Evolutionary conservation across 169 alveolate genomes (phyloP), one percentile per base, ranked within the genome.

Genomic region (Fabrea salina): DNA sequence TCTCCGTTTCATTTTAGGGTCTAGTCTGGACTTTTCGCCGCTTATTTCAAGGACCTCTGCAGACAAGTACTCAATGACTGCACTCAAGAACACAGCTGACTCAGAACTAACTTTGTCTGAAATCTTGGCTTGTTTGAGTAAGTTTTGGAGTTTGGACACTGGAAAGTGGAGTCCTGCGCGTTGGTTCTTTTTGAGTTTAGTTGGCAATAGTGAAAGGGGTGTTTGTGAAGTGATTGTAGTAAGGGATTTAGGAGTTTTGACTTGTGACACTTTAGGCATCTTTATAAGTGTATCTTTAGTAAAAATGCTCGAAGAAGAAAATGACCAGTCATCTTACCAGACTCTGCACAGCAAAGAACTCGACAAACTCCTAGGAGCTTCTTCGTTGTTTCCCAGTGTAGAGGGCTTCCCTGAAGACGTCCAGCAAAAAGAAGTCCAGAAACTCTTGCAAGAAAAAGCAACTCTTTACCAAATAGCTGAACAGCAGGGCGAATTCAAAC

Each of bases 11-110:
- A 83, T 98, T 92, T 96, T 96, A 70, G 96, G 96, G 82, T 98
- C 99, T n/a, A n/a, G n/a, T 91, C 97, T 98, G 74, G 99, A 91
- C 19, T 99, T 99, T 91, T 98, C 98, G 44, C 99, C 99, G 30
- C 99, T 99, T 84, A 98, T 88, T 93, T 98, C 99, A 41, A 98
- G 95, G 51, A 98, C 99, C 87, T 98, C 99, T 44, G 99, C 99
- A 53, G 99, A 97, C 53, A 98, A 92, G 91, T 98, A 98, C 91
- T 98, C 99, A 71, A 98, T 86, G 72, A 98, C 98, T 56, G 99
- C 99, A 50, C 99, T 98, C 67, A 99, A 95, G 88, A 97, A 98
- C 41, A 98, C 99, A 47, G 99, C 99, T 27, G 99, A 99, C 3
- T 99, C 98, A 30, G 99, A 97, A 39, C 99, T 99, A 40, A 98